Evolutionary conservation across 2,329 filamentous ascomycete species (phyloP).

Genomic region (Penicillium sp.): DNA sequence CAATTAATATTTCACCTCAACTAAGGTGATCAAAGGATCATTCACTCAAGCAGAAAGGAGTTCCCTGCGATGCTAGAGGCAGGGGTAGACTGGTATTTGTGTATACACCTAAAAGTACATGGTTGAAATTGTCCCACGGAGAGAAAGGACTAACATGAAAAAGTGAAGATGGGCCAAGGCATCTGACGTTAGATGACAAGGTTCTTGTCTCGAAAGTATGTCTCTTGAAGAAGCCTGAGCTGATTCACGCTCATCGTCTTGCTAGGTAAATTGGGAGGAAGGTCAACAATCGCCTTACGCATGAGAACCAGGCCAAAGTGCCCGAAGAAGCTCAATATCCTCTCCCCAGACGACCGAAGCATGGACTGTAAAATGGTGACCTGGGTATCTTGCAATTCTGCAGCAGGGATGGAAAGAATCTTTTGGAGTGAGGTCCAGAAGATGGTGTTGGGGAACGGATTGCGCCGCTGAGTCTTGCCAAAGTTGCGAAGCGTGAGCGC

Average conservation of each 20-base stretch:
- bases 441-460: conserved; percentile 69
- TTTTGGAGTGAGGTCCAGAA: conserved; percentile 77
- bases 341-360: conserved; percentile 65
- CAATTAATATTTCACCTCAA: too few relatives aligned
- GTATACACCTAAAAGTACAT: neutral
- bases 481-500: conserved; percentile 80
- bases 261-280: conserved; percentile 49
- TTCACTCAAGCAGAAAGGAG: too few relatives aligned
- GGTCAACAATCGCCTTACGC: conserved; percentile 64
- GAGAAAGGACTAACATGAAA: too few relatives aligned
- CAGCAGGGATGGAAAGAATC: conserved; percentile 67
- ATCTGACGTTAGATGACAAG: conserved; percentile 15
- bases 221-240: conserved; percentile 35
- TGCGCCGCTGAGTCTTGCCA: conserved; percentile 58
- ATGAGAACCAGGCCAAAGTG: conserved; percentile 66
- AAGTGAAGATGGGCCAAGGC: too few relatives aligned
- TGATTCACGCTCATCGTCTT: conserved; percentile 37
- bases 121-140: too few relatives aligned
- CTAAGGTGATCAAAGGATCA: too few relatives aligned
- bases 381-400: conserved; percentile 66
- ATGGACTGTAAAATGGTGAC: conserved; percentile 64
- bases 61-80: neutral
- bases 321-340: conserved; percentile 77
- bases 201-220: conserved; percentile 34
- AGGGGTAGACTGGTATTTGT: neutral